phyloP scores from a whole-genome alignment of 164 flowering plant genomes.

The Chimonanthus salicifolius region DNA sequence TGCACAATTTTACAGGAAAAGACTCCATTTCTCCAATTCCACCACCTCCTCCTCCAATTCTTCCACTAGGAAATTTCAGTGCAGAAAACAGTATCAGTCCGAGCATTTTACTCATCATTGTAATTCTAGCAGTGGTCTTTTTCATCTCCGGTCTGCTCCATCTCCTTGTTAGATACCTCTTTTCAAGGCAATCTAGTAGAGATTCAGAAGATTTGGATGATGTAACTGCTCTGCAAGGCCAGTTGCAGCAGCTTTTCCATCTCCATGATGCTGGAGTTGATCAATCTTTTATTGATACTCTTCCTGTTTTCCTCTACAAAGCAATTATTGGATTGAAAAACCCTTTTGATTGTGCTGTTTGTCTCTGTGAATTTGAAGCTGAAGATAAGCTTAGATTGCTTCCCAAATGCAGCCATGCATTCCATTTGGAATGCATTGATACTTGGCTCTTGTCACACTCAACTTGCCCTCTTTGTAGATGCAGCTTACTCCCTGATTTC shows the following conservation, averaged over 20 bases:
- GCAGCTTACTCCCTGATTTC: conserved; percentile 59
- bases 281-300: conserved; percentile 82
- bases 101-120: conserved; percentile 64
- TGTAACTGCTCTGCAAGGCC: conserved; percentile 85
- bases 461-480: conserved; percentile 93
- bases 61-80: conserved; percentile 10
- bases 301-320: conserved; percentile 84
- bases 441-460: conserved; percentile 99
- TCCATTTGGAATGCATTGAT: conserved; percentile 89
- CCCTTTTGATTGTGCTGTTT: conserved; percentile 97
- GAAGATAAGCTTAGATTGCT: conserved; percentile 84
- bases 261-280: conserved; percentile 97
- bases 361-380: conserved; percentile 84
- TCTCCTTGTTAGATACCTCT: conserved; percentile 73
- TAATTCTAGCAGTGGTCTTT: conserved; percentile 81
- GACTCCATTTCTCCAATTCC: conserved; percentile 21
- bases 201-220: conserved; percentile 54
- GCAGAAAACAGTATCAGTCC: conserved; percentile 63
- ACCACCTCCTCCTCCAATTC: conserved; percentile 23
- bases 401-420: conserved; percentile 96
- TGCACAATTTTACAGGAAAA: conserved; percentile 8
- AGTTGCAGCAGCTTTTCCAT: conserved; percentile 83
- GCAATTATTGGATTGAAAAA: conserved; percentile 71
- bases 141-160: conserved; percentile 90
- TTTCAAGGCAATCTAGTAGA: conserved; percentile 40